Base-by-base conservation (phyloP, 2,329 filamentous ascomycete genomes). In the Leptographium procerum region DNA sequence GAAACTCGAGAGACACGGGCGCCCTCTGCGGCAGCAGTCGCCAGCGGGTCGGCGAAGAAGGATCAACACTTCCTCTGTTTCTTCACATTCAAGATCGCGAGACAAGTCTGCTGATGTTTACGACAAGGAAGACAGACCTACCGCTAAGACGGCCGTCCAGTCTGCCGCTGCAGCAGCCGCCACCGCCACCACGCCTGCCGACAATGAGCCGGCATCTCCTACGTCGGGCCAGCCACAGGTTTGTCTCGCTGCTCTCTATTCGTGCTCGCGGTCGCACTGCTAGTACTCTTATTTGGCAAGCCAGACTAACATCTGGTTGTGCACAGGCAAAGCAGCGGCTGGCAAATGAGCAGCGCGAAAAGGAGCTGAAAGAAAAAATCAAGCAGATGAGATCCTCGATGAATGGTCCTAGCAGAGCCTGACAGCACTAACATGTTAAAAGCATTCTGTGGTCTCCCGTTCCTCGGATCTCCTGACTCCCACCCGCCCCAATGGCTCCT, bases 91-190 rank as follows among this genome's bases (percentile, higher is more conserved):
- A 69, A 74, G 73, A 68, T 69, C 69, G 67, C 76, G 72, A 73
- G 70, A 75, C 70, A 80, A 73, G 71, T 76, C 75, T 69, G 79
- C 77, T 83, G 81, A 84, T 82, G 71, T 70, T 77, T 76, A 71
- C 67, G 72, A 74, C 70, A 70, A 73, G 72, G 69, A 75, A 71
- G 70, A 72, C 67, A 75, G 71, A 71, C 66, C 66, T 62, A 67
- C 63, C 63, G 64, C 26, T 63, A 66, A 66, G 10, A 28, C 52
- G 9, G 10, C 31, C 11, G 24, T 19, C n/a, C 5, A 50, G 5
- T 29, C 50, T 24, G 48, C 34, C n/a, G 50, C 58, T 36, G n/a
- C 55, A 24, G 51, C 36, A 14, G 33, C 24, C n/a, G 52, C 34
- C 16, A n/a, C 24, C n/a, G 52, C 34, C 16, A n/a, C 16, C 19